Percentiles rank a stretch among this genome's conserved stretches.
Evolutionary conservation across 23 red algal species (phyloP).

Genomic region (Gracilariopsis chorda): DNA sequence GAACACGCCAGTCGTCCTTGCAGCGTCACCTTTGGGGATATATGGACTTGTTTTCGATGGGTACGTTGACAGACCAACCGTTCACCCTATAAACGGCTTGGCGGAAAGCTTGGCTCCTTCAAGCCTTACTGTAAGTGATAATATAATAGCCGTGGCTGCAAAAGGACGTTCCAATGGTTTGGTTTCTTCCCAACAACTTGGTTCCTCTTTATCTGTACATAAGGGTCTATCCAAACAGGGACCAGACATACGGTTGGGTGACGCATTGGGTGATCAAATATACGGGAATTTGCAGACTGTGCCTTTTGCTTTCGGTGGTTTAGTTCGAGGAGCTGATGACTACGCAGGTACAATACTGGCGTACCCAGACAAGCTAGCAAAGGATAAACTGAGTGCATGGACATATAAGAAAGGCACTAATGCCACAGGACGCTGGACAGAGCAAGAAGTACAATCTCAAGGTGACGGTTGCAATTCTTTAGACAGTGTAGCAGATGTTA

Average conservation of each 20-base stretch:
- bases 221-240: neutral
- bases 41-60: constrained; percentile 10
- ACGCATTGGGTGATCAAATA: neutral
- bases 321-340: neutral
- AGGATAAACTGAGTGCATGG: constrained; percentile 5
- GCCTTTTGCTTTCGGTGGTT: constrained; percentile 12
- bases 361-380: constrained; percentile 2
- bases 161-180: neutral
- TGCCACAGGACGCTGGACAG: neutral
- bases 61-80: neutral
- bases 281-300: neutral
- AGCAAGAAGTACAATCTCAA: neutral
- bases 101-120: neutral
- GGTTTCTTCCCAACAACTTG: neutral
- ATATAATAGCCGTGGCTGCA: constrained; percentile 26
- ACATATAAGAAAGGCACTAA: neutral
- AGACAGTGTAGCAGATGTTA: neutral
- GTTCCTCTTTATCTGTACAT: neutral
- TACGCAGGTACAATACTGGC: neutral
- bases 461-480: neutral
- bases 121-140: constrained; percentile 5
- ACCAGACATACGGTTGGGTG: neutral
- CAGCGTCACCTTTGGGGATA: neutral
- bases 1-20: neutral
- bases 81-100: neutral